Percentiles rank a stretch among this genome's conserved stretches.
These are phyloP conservation scores for Podaxis pistillaris DNA, from an alignment of 768 basidiomycete genomes.

Conservation along the genomic window DNA sequence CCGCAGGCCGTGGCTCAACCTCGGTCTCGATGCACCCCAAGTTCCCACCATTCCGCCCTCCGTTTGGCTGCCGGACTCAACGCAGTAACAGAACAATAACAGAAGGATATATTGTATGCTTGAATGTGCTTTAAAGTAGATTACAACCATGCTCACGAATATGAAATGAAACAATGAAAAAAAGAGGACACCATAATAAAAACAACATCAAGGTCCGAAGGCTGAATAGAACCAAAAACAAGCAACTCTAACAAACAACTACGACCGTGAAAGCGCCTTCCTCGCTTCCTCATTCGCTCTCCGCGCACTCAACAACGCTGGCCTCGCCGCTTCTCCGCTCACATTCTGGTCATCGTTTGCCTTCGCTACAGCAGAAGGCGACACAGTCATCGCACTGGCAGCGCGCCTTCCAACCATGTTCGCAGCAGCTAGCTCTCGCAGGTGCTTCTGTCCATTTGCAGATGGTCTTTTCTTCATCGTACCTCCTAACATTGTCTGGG, in stretches of 20 bases:
- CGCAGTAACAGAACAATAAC: too few relatives aligned
- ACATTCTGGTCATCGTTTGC: constrained; percentile 18
- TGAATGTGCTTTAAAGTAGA: constrained; percentile 2
- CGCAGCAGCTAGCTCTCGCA: constrained; percentile 62
- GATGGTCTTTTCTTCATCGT: constrained; percentile 39
- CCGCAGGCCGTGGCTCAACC: neutral
- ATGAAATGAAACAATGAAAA: neutral
- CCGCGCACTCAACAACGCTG: constrained; percentile 44
- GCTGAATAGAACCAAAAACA: neutral
- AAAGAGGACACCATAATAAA: neutral
- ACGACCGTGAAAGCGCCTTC: constrained; percentile 40
- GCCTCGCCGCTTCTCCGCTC: constrained; percentile 25
- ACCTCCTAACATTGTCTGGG: constrained; percentile 10
- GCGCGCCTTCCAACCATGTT: constrained; percentile 41
- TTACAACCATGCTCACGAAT: constrained; percentile 4
- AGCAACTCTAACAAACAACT: neutral
- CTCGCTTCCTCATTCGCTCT: constrained; percentile 53
- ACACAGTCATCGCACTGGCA: constrained; percentile 12
- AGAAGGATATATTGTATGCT: neutral
- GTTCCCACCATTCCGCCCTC: neutral
- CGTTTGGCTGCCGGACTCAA: neutral
- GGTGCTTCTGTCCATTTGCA: constrained; percentile 46
- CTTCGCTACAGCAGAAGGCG: neutral
- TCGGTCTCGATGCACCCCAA: neutral
- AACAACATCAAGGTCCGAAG: neutral